phyloP scores from a whole-genome alignment of 371 early-diverging fungal species.

The Zopfochytrium polystomum region DNA sequence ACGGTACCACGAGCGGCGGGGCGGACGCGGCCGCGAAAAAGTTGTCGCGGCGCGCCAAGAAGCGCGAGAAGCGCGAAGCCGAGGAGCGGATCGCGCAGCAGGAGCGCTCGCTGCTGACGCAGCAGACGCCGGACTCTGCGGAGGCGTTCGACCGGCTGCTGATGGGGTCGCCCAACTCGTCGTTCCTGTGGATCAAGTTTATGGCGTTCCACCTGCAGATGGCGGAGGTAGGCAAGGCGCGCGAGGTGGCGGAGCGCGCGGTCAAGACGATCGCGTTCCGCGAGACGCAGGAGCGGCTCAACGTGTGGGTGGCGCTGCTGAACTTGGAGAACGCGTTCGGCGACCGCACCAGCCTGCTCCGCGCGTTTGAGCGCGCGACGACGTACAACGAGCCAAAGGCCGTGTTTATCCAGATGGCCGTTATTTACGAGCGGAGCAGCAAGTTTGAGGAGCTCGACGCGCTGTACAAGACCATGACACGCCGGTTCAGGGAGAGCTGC shows the following conservation, averaged over 20 bases:
- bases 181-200: conserved; percentile 95
- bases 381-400: conserved; percentile 82
- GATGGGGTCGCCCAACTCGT: conserved; percentile 91
- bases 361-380: conserved; percentile 79
- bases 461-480: conserved; percentile 69
- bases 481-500: conserved; percentile 81
- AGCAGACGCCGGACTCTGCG: conserved; percentile 40
- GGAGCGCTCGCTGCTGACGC: conserved; percentile 38
- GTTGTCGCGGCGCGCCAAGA: conserved; percentile 39
- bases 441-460: conserved; percentile 54
- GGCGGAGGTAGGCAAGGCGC: conserved; percentile 86
- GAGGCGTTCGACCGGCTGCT: conserved; percentile 84
- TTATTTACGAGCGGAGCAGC: conserved; percentile 81
- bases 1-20: conserved; percentile 13
- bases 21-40: conserved; percentile 19
- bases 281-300: conserved; percentile 92
- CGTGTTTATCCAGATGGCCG: conserved; percentile 77
- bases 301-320: conserved; percentile 90
- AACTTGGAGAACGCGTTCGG: conserved; percentile 95
- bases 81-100: conserved; percentile 41
- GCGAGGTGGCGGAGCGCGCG: conserved; percentile 89
- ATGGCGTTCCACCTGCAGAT: conserved; percentile 94
- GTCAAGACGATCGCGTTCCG: conserved; percentile 87
- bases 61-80: conserved; percentile 35
- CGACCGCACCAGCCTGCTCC: conserved; percentile 68